Conservation (phyloP, 345 rosid species). For the Euphorbia tirucalli region DNA sequence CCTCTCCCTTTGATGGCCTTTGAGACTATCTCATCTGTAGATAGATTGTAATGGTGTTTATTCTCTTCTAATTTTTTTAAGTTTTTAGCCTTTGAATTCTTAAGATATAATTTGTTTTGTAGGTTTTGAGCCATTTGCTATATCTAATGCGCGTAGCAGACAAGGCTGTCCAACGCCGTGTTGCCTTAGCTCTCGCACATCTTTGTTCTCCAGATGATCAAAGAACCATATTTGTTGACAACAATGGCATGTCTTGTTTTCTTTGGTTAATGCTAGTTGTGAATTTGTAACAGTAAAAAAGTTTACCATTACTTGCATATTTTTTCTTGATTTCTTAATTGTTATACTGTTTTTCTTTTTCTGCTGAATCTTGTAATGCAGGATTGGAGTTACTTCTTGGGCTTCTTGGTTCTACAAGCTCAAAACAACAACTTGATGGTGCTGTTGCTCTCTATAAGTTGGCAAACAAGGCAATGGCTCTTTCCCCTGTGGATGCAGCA, state of each 20-base stretch:
- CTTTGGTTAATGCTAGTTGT: background rate
- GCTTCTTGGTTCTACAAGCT: constrained; percentile 74
- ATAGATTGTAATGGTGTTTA: background rate
- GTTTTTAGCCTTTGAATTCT: constrained; percentile 13
- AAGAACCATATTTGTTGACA: constrained; percentile 75
- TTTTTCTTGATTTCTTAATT: constrained; percentile 13
- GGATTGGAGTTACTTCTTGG: constrained; percentile 88
- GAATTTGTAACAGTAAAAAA: background rate
- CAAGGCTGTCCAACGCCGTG: constrained; percentile 78
- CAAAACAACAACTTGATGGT: constrained; percentile 89
- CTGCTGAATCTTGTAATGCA: constrained; percentile 32
- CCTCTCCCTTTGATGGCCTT: constrained; percentile 3
- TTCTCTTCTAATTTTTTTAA: constrained; percentile 5
- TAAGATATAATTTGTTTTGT: constrained; percentile 27
- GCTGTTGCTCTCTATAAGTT: constrained; percentile 85
- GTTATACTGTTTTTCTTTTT: constrained; percentile 16
- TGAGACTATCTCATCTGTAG: background rate
- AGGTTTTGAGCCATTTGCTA: constrained; percentile 85
- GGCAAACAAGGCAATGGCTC: constrained; percentile 78
- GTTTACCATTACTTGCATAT: background rate
- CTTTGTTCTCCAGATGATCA: constrained; percentile 90
- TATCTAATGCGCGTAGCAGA: constrained; percentile 86
- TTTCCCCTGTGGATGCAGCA: constrained; percentile 91
- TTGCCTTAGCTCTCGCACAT: constrained; percentile 94
- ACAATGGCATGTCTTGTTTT: constrained; percentile 55